These are phyloP conservation scores for Apiospora arundinis DNA, from an alignment of 2,329 filamentous ascomycete species.

Conservation along the genomic window DNA sequence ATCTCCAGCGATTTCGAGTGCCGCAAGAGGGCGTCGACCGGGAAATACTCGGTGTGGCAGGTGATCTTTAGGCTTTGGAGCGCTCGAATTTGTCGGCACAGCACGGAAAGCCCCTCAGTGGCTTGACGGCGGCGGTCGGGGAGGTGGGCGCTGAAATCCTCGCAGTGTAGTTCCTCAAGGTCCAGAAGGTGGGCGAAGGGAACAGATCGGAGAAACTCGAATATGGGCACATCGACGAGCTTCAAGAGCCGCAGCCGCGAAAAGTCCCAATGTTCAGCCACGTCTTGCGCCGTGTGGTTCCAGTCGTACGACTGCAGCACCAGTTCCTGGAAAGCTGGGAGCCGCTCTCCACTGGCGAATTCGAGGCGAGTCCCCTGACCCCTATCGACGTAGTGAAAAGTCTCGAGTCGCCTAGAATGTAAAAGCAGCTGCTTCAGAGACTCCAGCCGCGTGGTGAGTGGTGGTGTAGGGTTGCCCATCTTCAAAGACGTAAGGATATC, in stretches of 20 bases:
- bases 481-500: constrained; percentile 47
- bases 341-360: constrained; percentile 46
- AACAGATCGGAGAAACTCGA: constrained; percentile 52
- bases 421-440: constrained; percentile 52
- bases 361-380: constrained; percentile 53
- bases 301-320: constrained; percentile 56
- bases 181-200: constrained; percentile 43
- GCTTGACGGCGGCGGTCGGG: constrained; percentile 46
- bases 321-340: constrained; percentile 51
- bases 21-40: constrained; percentile 45
- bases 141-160: constrained; percentile 53
- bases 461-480: constrained; percentile 46
- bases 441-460: constrained; percentile 47
- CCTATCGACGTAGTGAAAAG: constrained; percentile 50
- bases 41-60: constrained; percentile 49
- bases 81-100: constrained; percentile 47
- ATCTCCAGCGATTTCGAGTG: constrained; percentile 47
- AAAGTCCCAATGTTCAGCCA: constrained; percentile 53
- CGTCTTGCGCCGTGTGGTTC: constrained; percentile 48
- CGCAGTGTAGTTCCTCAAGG: constrained; percentile 47
- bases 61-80: constrained; percentile 48
- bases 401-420: constrained; percentile 42
- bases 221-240: constrained; percentile 51
- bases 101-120: constrained; percentile 45
- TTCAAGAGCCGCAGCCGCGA: constrained; percentile 48